Conservation (phyloP, 345 rosid species). For the Hibiscus mutabilis region DNA sequence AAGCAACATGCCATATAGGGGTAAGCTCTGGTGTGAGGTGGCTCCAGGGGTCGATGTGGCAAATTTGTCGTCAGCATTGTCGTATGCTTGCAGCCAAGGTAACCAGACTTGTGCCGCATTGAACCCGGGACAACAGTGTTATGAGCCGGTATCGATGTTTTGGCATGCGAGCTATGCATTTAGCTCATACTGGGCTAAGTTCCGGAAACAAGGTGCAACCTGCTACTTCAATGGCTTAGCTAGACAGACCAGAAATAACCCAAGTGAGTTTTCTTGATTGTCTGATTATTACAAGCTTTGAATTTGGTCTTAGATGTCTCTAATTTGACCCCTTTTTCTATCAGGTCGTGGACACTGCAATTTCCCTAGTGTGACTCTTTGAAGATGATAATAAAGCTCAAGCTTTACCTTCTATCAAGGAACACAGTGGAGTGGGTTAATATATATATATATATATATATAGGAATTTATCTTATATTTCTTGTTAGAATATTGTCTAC, state of each 20-base stretch:
- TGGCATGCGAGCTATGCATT: conserved; percentile 75
- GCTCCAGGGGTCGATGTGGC: conserved; percentile 28
- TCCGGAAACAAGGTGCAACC: conserved; percentile 41
- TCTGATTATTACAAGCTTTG: neutral
- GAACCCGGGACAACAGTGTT: conserved; percentile 48
- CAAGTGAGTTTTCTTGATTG: conserved; percentile 40
- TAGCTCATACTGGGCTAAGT: conserved; percentile 66
- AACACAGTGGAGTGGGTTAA: neutral
- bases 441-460: too few relatives aligned
- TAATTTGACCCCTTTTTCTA: neutral
- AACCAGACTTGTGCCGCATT: conserved; percentile 48
- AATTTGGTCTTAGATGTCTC: neutral
- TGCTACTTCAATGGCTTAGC: conserved; percentile 77
- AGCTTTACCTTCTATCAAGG: neutral
- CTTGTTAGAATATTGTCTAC: neutral
- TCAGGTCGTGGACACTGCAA: conserved; percentile 27
- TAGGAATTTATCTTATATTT: too few relatives aligned
- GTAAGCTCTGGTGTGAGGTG: conserved; percentile 62
- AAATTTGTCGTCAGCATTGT: conserved; percentile 32
- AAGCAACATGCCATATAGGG: conserved; percentile 44
- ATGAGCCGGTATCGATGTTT: conserved; percentile 38
- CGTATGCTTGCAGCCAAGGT: conserved; percentile 42
- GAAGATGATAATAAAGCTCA: neutral
- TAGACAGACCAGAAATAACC: conserved; percentile 42
- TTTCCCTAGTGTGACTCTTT: neutral